These are phyloP conservation scores for Rhizoclosmatium globosum DNA, from an alignment of 192 early-diverging fungal species.

Conservation along the genomic window DNA sequence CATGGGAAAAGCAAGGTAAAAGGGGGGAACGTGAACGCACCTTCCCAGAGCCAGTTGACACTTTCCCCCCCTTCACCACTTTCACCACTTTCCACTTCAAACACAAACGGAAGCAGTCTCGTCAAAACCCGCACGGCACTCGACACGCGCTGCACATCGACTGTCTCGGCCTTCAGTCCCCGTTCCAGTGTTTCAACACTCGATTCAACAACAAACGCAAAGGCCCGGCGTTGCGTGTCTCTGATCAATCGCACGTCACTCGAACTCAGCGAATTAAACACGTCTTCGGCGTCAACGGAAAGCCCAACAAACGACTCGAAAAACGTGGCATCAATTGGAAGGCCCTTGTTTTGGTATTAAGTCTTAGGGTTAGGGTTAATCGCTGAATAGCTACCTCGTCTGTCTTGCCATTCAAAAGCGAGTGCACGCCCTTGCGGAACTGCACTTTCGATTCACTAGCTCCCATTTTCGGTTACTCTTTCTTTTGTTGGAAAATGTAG, in stretches of 20 bases:
- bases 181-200: constrained; percentile 66
- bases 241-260: constrained; percentile 84
- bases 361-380: too few relatives aligned
- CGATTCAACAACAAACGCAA: background rate
- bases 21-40: background rate
- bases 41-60: too few relatives aligned
- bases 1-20: background rate
- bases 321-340: constrained; percentile 31
- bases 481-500: too few relatives aligned
- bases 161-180: background rate
- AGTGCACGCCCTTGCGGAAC: too few relatives aligned
- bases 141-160: background rate
- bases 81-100: constrained; percentile 67
- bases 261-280: constrained; percentile 84
- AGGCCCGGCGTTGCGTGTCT: constrained; percentile 72
- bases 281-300: constrained; percentile 79
- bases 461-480: too few relatives aligned
- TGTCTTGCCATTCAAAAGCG: too few relatives aligned
- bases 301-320: constrained; percentile 74
- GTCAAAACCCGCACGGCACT: constrained; percentile 88
- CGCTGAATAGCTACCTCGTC: too few relatives aligned
- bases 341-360: too few relatives aligned
- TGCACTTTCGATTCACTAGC: too few relatives aligned
- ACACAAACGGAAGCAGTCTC: constrained; percentile 84
- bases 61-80: too few relatives aligned